Base-by-base conservation (phyloP, 805 yeast species). In the Sugiyamaella qingdaonensis region DNA sequence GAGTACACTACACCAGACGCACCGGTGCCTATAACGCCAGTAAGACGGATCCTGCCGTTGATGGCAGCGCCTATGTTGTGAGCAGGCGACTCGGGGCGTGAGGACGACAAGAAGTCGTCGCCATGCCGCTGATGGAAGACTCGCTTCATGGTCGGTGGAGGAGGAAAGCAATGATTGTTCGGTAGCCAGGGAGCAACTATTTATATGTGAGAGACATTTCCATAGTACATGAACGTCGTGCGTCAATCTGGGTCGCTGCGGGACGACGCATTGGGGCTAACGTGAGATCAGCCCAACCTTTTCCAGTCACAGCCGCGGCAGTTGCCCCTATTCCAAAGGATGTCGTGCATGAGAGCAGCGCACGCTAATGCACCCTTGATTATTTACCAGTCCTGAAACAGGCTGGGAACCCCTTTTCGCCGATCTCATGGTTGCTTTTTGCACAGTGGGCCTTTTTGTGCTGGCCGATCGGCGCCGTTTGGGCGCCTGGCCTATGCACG, bases 1-100 rank as follows among this genome's bases (percentile, higher is more conserved):
- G 80, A 74, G 71, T 85, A 88, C 7, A 89, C 92, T 32, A 85
- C 74, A 3, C 95, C 95, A 62, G 84, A 89, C 19, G 95, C 90
- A 27, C 97, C 97, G 0, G 92, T 79, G 7, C 96, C 96, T 10
- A 85, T 77, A 37, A 59, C 80, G 36, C 52, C 57, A 47, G 58
- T 55, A 34, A 65, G 55, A 32, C 51, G 51, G 46, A 55, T 29
- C 21, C 54, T 42, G 52, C 43, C 46, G 46, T 50, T 42, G 34
- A 56, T 45, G 39, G 44, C 42, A 19, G 47, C 45, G 46, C 66
- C 67, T 36, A 64, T 19, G 21, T 39, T 35, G 51, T 39, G 46
- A 19, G 45, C 19, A 29, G 35, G 45, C n/a, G 51, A 19, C 24
- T 18, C 48, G 10, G 48, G 11, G 29, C n/a, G n/a, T n/a, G 14